These are phyloP conservation scores for Echium plantagineum DNA, from an alignment of 257 asterid species.

Conservation along the genomic window DNA sequence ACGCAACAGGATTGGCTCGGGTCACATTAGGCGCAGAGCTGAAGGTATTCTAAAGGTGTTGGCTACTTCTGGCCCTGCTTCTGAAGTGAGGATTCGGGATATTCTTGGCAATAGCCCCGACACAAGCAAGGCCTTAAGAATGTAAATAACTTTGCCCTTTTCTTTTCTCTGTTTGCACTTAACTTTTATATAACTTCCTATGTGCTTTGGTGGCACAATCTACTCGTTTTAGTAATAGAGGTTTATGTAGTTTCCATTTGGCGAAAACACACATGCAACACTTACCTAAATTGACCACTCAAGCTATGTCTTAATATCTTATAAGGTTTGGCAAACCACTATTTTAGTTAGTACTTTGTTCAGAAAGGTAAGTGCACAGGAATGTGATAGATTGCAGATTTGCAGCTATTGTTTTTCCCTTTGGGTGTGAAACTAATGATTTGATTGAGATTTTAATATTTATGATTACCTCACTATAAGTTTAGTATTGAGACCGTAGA, in stretches of 20 bases:
- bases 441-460: background rate
- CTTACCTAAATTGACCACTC: too few relatives aligned
- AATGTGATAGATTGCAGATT: background rate
- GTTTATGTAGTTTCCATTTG: too few relatives aligned
- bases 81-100: slow-evolving; percentile 80
- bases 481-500: background rate
- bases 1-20: slow-evolving; percentile 17
- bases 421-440: background rate
- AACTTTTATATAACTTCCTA: background rate
- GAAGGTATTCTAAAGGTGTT: slow-evolving; percentile 57
- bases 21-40: slow-evolving; percentile 54
- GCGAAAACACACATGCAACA: background rate
- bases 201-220: background rate
- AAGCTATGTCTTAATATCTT: background rate
- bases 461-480: background rate
- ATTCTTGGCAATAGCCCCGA: slow-evolving; percentile 93
- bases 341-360: background rate
- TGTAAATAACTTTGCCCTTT: slow-evolving; percentile 28
- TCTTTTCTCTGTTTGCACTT: background rate
- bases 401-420: background rate
- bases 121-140: slow-evolving; percentile 96
- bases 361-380: too few relatives aligned
- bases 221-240: background rate
- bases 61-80: slow-evolving; percentile 49
- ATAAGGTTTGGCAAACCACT: background rate